Evolutionary conservation across 306 rosid species (phyloP), one percentile per base, ranked within the genome.

Genomic region (Lotus japonicus): DNA sequence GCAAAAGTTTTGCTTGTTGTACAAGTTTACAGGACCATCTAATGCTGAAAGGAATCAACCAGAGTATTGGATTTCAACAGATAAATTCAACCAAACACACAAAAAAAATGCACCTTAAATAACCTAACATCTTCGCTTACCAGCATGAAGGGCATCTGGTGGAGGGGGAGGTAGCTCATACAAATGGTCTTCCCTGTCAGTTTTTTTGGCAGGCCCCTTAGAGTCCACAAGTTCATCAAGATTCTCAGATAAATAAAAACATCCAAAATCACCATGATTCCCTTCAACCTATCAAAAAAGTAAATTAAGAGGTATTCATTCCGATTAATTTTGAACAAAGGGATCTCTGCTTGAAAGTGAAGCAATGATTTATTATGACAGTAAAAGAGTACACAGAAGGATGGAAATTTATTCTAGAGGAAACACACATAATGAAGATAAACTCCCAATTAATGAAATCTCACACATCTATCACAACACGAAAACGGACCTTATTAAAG

Each of bases 171-270:
- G 89, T 56, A 80, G 75, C 78, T 82, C 80, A 79, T 82, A 55
- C 63, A 81, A 73, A 80, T 79, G 70, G 73, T 84, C 79, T 65
- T 69, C 87, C 68, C 71, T 71, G 61, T 77, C 83, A 72, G 68
- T 26, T 59, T 31, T 84, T 60, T 73, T 71, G 68, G 88, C 64
- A 61, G 74, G 85, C 79, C 65, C 58, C 63, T 71, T 65, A 76
- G 87, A 78, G 60, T 85, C 88, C 74, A 62, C 73, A 17, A 39
- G 80, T 73, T 83, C 86, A 84, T 77, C 88, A 63, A 92, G 91
- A 84, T 90, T 92, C 84, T 92, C 97, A 10, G 84, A 83, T 75
- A 92, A 78, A 86, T 85, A 85, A 83, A 92, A 92, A 44, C 94
- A 92, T 63, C 94, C 96, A 78, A 80, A 48, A 60, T 76, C 81